A percentile compares a stretch with the other conserved stretches of the same genome.
Evolutionary conservation across 805 yeast species (phyloP).

Genomic region (Yarrowia divulgata): DNA sequence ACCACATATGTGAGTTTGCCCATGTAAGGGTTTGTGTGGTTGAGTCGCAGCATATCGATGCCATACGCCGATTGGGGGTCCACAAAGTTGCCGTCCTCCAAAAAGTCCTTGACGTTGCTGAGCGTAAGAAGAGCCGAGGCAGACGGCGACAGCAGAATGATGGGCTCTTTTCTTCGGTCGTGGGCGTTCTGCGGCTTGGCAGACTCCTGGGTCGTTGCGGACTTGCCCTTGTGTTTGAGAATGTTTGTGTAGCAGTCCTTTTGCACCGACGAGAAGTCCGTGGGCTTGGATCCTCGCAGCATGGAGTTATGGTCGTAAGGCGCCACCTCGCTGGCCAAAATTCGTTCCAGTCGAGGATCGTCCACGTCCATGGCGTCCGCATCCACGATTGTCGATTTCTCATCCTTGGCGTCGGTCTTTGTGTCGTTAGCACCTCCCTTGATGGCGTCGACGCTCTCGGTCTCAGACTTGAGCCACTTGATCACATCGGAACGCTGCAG

Average conservation of each 20-base stretch:
- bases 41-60: conserved; percentile 34
- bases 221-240: conserved; percentile 44
- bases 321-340: conserved; percentile 55
- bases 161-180: conserved; percentile 58
- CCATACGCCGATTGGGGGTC: conserved; percentile 50
- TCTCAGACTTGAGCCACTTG: conserved; percentile 77
- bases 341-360: conserved; percentile 61
- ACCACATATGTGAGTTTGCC: conserved; percentile 73
- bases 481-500: conserved; percentile 84
- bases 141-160: conserved; percentile 78
- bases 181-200: conserved; percentile 4
- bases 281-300: conserved; percentile 51
- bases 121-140: conserved; percentile 74
- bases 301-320: conserved; percentile 55
- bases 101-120: conserved; percentile 68
- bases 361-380: conserved; percentile 42
- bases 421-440: conserved; percentile 40
- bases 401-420: background rate
- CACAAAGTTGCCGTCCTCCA: conserved; percentile 74
- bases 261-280: conserved; percentile 51
- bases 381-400: background rate
- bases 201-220: conserved; percentile 25
- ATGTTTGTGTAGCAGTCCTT: conserved; percentile 49
- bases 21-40: conserved; percentile 57
- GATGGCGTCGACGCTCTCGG: conserved; percentile 40